Evolutionary conservation across 495 filamentous ascomycete species (phyloP), one percentile per base, ranked within the genome.

Genomic region (Penicillium verhagenii): DNA sequence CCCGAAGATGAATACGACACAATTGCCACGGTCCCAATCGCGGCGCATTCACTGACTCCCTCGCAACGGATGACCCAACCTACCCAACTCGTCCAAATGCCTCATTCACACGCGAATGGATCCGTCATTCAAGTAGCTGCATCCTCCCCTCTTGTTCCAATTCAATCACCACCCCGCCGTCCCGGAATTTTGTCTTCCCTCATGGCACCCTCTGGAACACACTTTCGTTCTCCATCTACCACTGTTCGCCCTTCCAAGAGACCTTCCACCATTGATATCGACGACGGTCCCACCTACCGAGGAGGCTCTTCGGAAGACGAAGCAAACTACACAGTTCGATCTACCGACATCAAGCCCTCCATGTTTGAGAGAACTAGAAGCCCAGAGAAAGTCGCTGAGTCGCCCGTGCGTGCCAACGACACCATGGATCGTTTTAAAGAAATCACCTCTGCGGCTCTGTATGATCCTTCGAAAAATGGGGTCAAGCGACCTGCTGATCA

Each of bases 191-290:
- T 91, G 16, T 82, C 82, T 9, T 85, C 66, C 49, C 44, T 78
- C 13, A 88, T 96, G 79, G 89, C 89, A 7, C 92, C 92, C 16
- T 82, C 85, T 38, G 92, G 92, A 11, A 95, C 91, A 5, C 69
- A 74, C 14, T 92, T 87, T 60, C 80, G 80, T 38, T 76, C 82
- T 40, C 90, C 87, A 47, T 55, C 63, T 16, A 55, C 47, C 19
- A 20, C 66, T 55, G 43, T 47, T 24, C 64, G 62, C 35, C 69
- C 67, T 45, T 61, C 69, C 7, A 74, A 75, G 50, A 65, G 72
- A 54, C 66, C 66, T 1, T 66, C 71, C 1, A 67, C 72, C 2
- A 69, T 81, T 26, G 73, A 81, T 38, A 50, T 81, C 6, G 80
- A 82, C 54, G 84, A 87, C 42, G 82, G 77, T 7, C 80, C 84